Evolutionary conservation across 805 yeast species (phyloP).

Genomic region (Blastobotrys terrestris): DNA sequence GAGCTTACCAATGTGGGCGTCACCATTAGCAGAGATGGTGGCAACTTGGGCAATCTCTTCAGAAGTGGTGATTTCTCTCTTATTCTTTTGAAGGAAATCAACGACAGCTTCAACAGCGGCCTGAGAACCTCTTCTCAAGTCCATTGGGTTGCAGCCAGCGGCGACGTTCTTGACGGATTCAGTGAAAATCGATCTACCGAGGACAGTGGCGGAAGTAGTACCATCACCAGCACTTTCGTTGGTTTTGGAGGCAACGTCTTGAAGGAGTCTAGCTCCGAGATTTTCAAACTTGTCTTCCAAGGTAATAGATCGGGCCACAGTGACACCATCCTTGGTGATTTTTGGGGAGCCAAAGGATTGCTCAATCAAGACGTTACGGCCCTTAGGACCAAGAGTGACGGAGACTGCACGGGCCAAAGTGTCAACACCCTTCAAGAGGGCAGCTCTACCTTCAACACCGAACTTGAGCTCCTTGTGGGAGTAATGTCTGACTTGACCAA

Average conservation of each 20-base stretch:
- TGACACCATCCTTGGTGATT: constrained; percentile 98
- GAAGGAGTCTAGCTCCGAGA: constrained; percentile 90
- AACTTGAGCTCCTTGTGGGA: constrained; percentile 89
- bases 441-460: constrained; percentile 96
- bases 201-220: constrained; percentile 94
- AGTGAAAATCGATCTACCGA: constrained; percentile 91
- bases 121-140: constrained; percentile 93
- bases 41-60: constrained; percentile 98
- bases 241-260: constrained; percentile 95
- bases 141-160: constrained; percentile 99
- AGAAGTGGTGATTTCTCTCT: constrained; percentile 87
- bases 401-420: constrained; percentile 94
- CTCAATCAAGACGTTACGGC: constrained; percentile 93
- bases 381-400: constrained; percentile 96
- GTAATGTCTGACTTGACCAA: constrained; percentile 28
- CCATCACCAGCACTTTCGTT: constrained; percentile 99
- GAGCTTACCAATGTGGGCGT: constrained; percentile 80
- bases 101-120: constrained; percentile 94
- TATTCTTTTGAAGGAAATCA: constrained; percentile 72
- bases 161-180: constrained; percentile 96
- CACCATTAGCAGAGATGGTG: constrained; percentile 96
- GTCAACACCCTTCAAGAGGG: constrained; percentile 88
- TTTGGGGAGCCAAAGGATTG: constrained; percentile 96
- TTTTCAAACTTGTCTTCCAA: constrained; percentile 89
- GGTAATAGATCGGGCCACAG: constrained; percentile 83